Evolutionary conservation across 495 filamentous ascomycete species (phyloP).

Genomic region (Sphaerosporella brunnea): DNA sequence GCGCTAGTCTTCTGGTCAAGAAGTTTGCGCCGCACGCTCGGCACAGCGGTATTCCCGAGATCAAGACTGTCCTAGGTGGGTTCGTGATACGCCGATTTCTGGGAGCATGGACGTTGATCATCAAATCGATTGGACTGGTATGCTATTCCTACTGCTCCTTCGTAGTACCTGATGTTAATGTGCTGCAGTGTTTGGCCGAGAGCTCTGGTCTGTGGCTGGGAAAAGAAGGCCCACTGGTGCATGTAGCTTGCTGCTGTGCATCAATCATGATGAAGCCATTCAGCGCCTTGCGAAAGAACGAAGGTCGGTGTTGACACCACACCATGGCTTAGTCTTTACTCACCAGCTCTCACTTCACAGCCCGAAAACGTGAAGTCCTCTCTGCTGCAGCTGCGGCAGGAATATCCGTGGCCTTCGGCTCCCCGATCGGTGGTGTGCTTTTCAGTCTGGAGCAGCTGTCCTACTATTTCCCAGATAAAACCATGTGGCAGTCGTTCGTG

Average conservation of each 20-base stretch:
- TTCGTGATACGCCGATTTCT: constrained; percentile 87
- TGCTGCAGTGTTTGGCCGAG: constrained; percentile 63
- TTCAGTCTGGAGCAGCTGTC: constrained; percentile 94
- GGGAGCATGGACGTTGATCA: constrained; percentile 78
- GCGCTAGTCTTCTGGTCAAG: constrained; percentile 63
- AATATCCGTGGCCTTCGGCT: constrained; percentile 93
- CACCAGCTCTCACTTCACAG: constrained; percentile 30
- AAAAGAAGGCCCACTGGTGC: constrained; percentile 91
- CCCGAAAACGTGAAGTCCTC: constrained; percentile 84
- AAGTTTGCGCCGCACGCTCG: constrained; percentile 75
- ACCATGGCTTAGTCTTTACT: no score
- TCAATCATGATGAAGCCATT: constrained; percentile 91
- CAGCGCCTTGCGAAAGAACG: constrained; percentile 64
- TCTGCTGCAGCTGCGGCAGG: constrained; percentile 89
- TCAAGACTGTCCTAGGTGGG: constrained; percentile 89
- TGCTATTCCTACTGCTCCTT: constrained; percentile 18
- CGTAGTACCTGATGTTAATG: neutral
- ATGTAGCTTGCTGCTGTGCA: constrained; percentile 94
- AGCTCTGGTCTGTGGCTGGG: constrained; percentile 96
- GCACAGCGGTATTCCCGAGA: constrained; percentile 94
- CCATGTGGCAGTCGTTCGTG: constrained; percentile 99
- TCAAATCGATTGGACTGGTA: constrained; percentile 84
- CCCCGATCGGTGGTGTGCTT: constrained; percentile 81
- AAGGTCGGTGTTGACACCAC: constrained; percentile 37
- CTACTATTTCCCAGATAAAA: constrained; percentile 98